Conservation (phyloP, 108 stramenopile genomes). For the Aureococcus anophagefferens region DNA sequence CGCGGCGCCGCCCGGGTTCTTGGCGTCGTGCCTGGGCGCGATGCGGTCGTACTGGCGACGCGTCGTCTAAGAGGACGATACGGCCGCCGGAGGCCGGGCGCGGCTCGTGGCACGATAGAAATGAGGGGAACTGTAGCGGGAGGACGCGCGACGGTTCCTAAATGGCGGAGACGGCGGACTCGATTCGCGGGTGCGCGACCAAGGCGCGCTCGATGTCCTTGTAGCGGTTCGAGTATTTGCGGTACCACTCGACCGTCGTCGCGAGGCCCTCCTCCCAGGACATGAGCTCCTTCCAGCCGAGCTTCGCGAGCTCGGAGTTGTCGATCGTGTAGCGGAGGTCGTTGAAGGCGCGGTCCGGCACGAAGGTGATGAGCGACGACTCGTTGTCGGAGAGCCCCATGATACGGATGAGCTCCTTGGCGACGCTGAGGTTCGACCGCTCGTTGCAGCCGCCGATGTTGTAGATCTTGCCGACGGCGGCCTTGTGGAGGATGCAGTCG, state of each 20-base stretch:
- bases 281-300: constrained; percentile 89
- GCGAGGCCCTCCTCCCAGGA: constrained; percentile 86
- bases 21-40: too few relatives aligned
- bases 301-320: constrained; percentile 60
- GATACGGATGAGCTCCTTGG: constrained; percentile 65
- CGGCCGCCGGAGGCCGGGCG: too few relatives aligned
- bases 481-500: constrained; percentile 86
- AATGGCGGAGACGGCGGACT: neutral
- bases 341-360: constrained; percentile 93
- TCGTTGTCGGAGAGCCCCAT: constrained; percentile 56
- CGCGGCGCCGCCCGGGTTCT: too few relatives aligned
- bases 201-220: constrained; percentile 91
- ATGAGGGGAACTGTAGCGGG: too few relatives aligned
- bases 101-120: too few relatives aligned
- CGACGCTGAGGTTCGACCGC: constrained; percentile 69
- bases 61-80: too few relatives aligned
- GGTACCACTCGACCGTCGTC: constrained; percentile 93
- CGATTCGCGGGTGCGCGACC: constrained; percentile 87
- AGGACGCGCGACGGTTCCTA: too few relatives aligned
- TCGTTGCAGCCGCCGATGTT: constrained; percentile 97
- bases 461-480: constrained; percentile 75
- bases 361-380: constrained; percentile 67
- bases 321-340: constrained; percentile 98
- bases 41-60: too few relatives aligned
- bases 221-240: constrained; percentile 67